Conservation (phyloP, 257 asterid species). For the Scutellaria barbata region DNA sequence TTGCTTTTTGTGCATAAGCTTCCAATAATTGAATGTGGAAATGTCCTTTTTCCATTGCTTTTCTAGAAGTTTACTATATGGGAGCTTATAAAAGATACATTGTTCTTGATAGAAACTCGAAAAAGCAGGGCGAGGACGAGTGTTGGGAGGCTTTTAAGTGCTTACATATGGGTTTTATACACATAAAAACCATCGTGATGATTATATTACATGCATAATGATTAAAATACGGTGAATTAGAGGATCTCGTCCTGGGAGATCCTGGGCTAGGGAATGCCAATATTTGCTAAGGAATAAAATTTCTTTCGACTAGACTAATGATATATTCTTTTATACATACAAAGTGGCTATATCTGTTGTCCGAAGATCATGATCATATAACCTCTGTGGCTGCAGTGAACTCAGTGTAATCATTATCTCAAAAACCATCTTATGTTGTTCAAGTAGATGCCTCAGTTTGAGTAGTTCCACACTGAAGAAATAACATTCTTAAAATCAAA, state of each 20-base stretch:
- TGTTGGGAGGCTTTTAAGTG: constrained; percentile 24
- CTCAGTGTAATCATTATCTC: neutral
- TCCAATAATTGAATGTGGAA: constrained; percentile 36
- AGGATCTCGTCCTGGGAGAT: neutral
- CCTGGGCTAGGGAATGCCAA: neutral
- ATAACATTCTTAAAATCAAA: neutral
- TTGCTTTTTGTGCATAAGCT: constrained; percentile 40
- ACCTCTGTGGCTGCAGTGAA: neutral
- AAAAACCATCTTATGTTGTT: neutral
- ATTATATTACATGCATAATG: neutral
- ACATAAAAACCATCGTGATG: neutral
- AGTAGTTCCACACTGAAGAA: constrained; percentile 43
- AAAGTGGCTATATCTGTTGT: no score
- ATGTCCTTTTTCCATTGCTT: constrained; percentile 31
- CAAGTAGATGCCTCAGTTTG: constrained; percentile 27
- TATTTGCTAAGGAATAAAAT: neutral
- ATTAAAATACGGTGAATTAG: neutral
- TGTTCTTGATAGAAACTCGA: neutral
- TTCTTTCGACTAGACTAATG: no score
- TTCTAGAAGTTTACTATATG: constrained; percentile 27
- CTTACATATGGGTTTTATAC: constrained; percentile 10
- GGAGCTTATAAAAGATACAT: constrained; percentile 23
- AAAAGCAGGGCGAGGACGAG: constrained; percentile 31
- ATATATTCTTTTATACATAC: neutral
- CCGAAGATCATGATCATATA: neutral